Conservation (phyloP, 345 rosid genomes). For the Mercurialis annua region DNA sequence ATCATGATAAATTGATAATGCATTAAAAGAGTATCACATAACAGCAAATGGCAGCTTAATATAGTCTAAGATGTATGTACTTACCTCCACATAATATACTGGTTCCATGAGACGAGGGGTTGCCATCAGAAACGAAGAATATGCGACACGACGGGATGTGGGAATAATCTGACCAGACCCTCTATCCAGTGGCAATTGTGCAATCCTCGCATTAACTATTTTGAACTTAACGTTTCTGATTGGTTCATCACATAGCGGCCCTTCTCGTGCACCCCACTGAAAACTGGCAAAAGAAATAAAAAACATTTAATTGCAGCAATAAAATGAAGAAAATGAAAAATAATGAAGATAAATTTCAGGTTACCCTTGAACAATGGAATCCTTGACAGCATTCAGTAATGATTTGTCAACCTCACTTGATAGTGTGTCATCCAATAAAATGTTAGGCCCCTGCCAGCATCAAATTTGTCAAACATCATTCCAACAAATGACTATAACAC, state of each 20-base stretch:
- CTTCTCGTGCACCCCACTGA: conserved; percentile 99
- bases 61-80: conserved; percentile 5
- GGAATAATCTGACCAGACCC: conserved; percentile 99
- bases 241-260: conserved; percentile 97
- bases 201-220: conserved; percentile 94
- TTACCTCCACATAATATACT: conserved; percentile 95
- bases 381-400: conserved; percentile 77
- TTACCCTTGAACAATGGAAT: conserved; percentile 97
- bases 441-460: conserved; percentile 75
- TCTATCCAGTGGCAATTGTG: conserved; percentile 80
- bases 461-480: not conserved
- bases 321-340: conserved; percentile 10
- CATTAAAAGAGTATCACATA: too few species aligned
- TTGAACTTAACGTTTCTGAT: conserved; percentile 94
- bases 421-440: conserved; percentile 87
- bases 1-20: too few species aligned
- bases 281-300: conserved; percentile 45
- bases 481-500: not conserved
- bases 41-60: not conserved
- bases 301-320: conserved; percentile 13
- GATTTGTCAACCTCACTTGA: conserved; percentile 92
- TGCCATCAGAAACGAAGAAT: conserved; percentile 94
- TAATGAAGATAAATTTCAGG: conserved; percentile 3
- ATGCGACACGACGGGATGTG: conserved; percentile 92
- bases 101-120: conserved; percentile 99